Conservation (phyloP, 257 asterid species). For the Solanum chmielewskii region DNA sequence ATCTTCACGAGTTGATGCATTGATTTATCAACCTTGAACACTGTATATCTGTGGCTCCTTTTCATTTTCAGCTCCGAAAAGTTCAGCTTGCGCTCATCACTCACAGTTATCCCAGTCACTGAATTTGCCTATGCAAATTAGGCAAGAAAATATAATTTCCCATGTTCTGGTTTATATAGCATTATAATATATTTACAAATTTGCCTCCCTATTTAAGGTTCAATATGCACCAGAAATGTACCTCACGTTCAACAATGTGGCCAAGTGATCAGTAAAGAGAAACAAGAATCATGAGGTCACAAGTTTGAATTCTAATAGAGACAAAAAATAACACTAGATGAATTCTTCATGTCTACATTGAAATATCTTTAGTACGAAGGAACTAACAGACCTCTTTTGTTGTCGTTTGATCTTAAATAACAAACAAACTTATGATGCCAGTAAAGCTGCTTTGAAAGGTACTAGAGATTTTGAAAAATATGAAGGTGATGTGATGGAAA, state of each 20-base stretch:
- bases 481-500: no score
- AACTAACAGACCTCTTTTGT: neutral
- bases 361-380: no score
- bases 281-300: neutral
- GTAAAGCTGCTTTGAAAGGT: no score
- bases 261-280: neutral
- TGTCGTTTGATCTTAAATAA: no score
- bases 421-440: no score
- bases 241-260: neutral
- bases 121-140: neutral
- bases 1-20: neutral
- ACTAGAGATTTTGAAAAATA: no score
- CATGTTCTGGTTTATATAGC: neutral
- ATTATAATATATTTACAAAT: neutral
- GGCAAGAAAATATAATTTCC: neutral
- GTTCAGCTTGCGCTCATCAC: neutral
- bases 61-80: neutral
- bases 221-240: neutral
- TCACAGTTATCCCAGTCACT: neutral
- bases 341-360: no score
- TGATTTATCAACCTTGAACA: neutral
- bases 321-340: no score
- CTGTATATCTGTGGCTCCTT: neutral
- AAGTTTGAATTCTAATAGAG: neutral
- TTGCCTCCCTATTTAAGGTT: neutral